These are phyloP conservation scores for Lantana camara DNA, from an alignment of 257 asterid species.

Conservation along the genomic window DNA sequence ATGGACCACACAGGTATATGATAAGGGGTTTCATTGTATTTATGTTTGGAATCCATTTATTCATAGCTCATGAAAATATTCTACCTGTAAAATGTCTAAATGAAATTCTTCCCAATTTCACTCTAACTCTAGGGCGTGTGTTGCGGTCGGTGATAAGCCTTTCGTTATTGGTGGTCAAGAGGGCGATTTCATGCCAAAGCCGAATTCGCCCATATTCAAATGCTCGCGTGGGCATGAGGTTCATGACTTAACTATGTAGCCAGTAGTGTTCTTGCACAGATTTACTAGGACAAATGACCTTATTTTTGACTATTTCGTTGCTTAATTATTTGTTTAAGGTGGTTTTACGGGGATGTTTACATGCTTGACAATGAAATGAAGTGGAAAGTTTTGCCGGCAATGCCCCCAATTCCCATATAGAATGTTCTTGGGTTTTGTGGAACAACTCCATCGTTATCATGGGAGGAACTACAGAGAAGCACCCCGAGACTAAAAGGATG, in stretches of 20 bases:
- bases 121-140: constrained; percentile 52
- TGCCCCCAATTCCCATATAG: constrained; percentile 83
- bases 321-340: too few relatives aligned
- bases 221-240: constrained; percentile 81
- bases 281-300: neutral
- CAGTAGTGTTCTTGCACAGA: neutral
- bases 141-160: constrained; percentile 56
- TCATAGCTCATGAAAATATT: too few relatives aligned
- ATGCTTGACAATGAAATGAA: constrained; percentile 61
- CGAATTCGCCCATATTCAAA: constrained; percentile 77
- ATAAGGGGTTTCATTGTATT: neutral
- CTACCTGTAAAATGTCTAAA: neutral
- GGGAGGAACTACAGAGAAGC: constrained; percentile 83
- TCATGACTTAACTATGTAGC: neutral
- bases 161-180: constrained; percentile 85
- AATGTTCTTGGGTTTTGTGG: constrained; percentile 60
- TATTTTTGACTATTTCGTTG: neutral
- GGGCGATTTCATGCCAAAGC: constrained; percentile 86
- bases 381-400: constrained; percentile 57
- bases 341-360: constrained; percentile 74
- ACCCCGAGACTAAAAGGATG: constrained; percentile 75
- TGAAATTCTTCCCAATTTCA: neutral
- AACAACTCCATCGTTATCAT: constrained; percentile 57
- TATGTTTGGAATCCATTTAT: too few relatives aligned
- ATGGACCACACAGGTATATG: constrained; percentile 71